Percentiles rank a stretch among this genome's conserved stretches.
Conservation (phyloP, 192 early-diverging fungal species). For the Powellomyces hirtus region DNA sequence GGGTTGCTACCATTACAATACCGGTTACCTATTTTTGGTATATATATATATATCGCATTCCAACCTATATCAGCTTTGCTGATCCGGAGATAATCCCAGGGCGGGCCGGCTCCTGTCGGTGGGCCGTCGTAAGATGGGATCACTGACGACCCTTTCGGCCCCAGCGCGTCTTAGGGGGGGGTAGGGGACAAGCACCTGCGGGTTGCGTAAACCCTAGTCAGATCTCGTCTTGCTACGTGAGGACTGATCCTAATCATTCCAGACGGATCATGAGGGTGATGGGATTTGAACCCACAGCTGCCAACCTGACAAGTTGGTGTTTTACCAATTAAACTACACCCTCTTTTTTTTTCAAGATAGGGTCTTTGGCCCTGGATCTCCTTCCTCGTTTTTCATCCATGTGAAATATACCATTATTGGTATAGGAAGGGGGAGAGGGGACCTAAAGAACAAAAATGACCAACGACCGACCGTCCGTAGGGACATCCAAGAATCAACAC, state of each 20-base stretch:
- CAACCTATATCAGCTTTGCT: not conserved
- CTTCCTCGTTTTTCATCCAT: too few relatives aligned
- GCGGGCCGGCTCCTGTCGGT: not conserved
- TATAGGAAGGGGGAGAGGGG: too few relatives aligned
- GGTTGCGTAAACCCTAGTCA: not conserved
- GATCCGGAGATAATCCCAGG: conserved; percentile 11
- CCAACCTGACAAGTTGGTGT: conserved; percentile 12
- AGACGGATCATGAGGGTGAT: conserved; percentile 7
- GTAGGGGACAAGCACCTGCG: too few relatives aligned
- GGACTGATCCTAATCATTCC: not conserved
- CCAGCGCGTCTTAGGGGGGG: not conserved
- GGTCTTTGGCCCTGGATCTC: too few relatives aligned
- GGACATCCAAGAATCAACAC: too few relatives aligned
- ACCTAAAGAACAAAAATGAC: too few relatives aligned
- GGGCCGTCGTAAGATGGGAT: not conserved
- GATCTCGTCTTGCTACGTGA: not conserved
- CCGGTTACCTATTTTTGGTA: not conserved
- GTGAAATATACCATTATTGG: too few relatives aligned
- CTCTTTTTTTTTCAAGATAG: too few relatives aligned
- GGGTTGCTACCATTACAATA: conserved; percentile 19
- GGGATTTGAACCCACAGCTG: conserved; percentile 19
- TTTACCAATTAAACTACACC: conserved; percentile 22
- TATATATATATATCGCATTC: not conserved
- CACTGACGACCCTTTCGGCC: not conserved
- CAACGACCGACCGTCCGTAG: too few relatives aligned